Evolutionary conservation across 306 rosid genomes (phyloP).

Genomic region (Prunus campanulata): DNA sequence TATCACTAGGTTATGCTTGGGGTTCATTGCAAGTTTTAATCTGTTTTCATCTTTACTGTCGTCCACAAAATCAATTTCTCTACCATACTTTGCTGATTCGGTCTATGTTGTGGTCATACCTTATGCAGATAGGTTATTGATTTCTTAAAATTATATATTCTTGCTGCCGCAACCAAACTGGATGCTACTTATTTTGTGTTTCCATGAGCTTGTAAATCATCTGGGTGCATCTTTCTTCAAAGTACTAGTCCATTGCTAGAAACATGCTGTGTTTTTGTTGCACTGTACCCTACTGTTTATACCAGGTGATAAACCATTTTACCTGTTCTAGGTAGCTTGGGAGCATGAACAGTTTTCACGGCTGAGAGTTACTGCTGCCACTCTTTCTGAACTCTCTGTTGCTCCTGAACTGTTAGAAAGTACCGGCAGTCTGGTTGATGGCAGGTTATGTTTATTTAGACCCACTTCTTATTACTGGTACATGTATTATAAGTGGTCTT

Average conservation of each 20-base stretch:
- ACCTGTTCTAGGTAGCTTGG: conserved; percentile 95
- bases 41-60: not conserved
- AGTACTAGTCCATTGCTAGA: not conserved
- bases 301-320: conserved; percentile 38
- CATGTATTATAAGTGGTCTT: conserved; percentile 11
- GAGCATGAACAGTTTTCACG: conserved; percentile 98
- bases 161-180: not conserved
- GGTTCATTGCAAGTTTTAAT: not conserved
- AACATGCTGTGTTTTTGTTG: not conserved
- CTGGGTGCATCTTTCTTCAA: not conserved
- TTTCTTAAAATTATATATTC: not conserved
- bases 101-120: not conserved
- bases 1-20: not conserved
- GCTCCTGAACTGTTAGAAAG: conserved; percentile 87
- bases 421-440: conserved; percentile 82
- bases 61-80: not conserved
- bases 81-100: not conserved
- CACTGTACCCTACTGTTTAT: conserved; percentile 18
- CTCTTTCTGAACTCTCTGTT: conserved; percentile 71
- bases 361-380: conserved; percentile 96
- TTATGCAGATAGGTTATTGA: not conserved
- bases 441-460: conserved; percentile 53
- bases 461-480: conserved; percentile 14
- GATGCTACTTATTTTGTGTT: not conserved
- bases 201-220: not conserved